A percentile compares a stretch with the other conserved stretches of the same genome.
These are phyloP conservation scores for Adenanthera pavonina DNA, from an alignment of 306 rosid species.

Conservation along the genomic window DNA sequence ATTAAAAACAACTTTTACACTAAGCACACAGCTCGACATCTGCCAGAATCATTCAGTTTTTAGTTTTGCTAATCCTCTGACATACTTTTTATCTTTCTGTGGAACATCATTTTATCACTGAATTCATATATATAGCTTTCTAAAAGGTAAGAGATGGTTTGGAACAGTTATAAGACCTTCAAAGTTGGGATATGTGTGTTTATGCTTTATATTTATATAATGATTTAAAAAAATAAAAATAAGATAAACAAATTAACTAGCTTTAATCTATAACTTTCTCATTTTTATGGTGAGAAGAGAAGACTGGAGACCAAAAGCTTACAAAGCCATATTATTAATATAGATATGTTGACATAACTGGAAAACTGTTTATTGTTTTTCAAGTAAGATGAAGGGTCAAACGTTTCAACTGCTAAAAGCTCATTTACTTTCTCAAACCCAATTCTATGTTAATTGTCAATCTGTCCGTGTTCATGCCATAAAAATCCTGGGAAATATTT, in stretches of 20 bases:
- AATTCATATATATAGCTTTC: background rate
- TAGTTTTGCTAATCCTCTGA: background rate
- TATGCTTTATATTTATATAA: background rate
- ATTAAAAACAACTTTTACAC: background rate
- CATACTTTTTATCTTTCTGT: background rate
- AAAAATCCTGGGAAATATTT: constrained; percentile 11
- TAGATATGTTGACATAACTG: background rate
- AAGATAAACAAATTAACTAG: background rate
- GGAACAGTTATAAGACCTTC: background rate
- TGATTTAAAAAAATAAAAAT: background rate
- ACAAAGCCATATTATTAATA: background rate
- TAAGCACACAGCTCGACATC: background rate
- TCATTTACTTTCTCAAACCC: constrained; percentile 2
- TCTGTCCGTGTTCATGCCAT: background rate
- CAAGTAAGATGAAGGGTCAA: background rate
- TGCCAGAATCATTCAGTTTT: background rate
- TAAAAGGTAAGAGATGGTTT: background rate
- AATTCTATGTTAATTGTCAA: background rate
- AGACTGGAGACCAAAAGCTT: background rate
- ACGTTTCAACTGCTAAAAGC: background rate
- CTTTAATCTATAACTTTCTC: background rate
- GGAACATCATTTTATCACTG: background rate
- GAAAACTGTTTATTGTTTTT: background rate
- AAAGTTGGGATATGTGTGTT: background rate
- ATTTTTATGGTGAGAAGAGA: constrained; percentile 7